These are phyloP conservation scores for Eutrema heterophyllum DNA, from an alignment of 345 rosid species.

Conservation along the genomic window DNA sequence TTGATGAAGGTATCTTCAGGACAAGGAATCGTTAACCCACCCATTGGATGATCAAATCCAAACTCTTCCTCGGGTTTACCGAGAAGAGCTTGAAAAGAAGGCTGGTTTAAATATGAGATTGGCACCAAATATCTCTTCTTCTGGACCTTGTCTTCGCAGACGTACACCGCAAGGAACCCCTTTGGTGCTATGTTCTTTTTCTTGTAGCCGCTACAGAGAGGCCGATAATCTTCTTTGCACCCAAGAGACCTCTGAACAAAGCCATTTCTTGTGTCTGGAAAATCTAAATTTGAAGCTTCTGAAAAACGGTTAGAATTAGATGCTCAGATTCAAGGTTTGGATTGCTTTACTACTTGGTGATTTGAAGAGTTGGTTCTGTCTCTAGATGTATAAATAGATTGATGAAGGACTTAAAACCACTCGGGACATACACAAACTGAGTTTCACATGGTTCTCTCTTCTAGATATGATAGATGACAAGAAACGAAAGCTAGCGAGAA, in stretches of 20 bases:
- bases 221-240: slow-evolving; percentile 14
- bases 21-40: slow-evolving; percentile 47
- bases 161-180: slow-evolving; percentile 44
- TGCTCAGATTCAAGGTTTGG: background rate
- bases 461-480: background rate
- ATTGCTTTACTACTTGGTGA: background rate
- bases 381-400: background rate
- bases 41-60: slow-evolving; percentile 42
- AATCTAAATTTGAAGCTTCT: background rate
- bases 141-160: slow-evolving; percentile 30
- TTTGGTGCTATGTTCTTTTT: slow-evolving; percentile 15
- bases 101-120: slow-evolving; percentile 32
- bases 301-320: background rate
- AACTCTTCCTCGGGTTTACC: slow-evolving; percentile 43
- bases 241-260: background rate
- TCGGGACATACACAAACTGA: background rate
- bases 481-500: too few relatives aligned
- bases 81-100: slow-evolving; percentile 40
- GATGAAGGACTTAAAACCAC: background rate
- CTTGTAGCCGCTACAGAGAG: slow-evolving; percentile 14
- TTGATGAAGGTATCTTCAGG: slow-evolving; percentile 33
- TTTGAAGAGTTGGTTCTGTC: background rate
- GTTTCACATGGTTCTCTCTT: slow-evolving; percentile 21
- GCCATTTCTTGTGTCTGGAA: slow-evolving; percentile 2
- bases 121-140: slow-evolving; percentile 43